These are phyloP conservation scores for Ceratobasidium sp. DNA, from an alignment of 1,284 basidiomycete species.

Conservation along the genomic window DNA sequence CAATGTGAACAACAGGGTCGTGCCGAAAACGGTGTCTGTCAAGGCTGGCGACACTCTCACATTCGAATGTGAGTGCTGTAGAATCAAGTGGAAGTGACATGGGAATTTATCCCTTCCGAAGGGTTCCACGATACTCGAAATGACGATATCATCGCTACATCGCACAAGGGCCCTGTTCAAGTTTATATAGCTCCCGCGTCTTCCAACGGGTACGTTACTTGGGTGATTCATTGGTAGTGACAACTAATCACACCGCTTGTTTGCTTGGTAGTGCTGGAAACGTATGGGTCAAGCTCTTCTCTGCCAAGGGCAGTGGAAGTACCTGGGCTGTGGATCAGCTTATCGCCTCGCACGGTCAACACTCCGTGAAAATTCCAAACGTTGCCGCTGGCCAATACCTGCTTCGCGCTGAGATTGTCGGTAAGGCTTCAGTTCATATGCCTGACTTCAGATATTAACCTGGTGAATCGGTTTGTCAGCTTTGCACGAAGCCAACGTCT, in stretches of 20 bases:
- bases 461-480: not conserved
- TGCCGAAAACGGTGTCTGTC: slow-evolving; percentile 17
- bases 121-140: slow-evolving; percentile 24
- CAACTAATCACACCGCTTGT: not conserved
- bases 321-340: slow-evolving; percentile 41
- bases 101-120: not conserved
- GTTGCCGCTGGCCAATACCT: slow-evolving; percentile 41
- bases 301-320: slow-evolving; percentile 17
- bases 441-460: not conserved
- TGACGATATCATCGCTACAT: slow-evolving; percentile 38
- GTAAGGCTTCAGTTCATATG: not conserved
- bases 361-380: slow-evolving; percentile 42
- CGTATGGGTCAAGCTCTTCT: slow-evolving; percentile 42
- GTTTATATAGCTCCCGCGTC: slow-evolving; percentile 41
- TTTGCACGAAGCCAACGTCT: slow-evolving; percentile 25
- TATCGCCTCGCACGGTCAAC: slow-evolving; percentile 43
- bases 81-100: not conserved
- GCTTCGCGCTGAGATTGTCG: slow-evolving; percentile 43
- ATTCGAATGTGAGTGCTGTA: slow-evolving; percentile 32
- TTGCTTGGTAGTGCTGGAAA: slow-evolving; percentile 29
- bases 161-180: slow-evolving; percentile 38
- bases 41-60: slow-evolving; percentile 35
- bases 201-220: slow-evolving; percentile 39
- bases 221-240: too few species aligned
- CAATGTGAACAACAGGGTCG: slow-evolving; percentile 35